These are phyloP conservation scores for Acmispon strigosus DNA, from an alignment of 306 rosid species.

Conservation along the genomic window DNA sequence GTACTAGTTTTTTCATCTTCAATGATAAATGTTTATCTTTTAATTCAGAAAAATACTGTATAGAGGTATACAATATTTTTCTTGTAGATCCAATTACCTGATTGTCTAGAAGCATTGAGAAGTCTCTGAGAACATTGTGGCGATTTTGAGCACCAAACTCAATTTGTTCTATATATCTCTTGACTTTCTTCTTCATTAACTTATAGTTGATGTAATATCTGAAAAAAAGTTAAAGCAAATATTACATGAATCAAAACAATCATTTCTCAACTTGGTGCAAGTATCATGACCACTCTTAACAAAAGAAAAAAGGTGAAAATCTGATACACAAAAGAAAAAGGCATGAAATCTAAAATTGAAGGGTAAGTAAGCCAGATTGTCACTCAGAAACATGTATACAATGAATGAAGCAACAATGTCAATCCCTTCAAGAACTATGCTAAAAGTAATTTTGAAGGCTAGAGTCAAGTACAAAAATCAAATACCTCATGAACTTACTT, in stretches of 20 bases:
- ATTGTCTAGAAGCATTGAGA: slow-evolving; percentile 60
- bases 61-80: neutral
- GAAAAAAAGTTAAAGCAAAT: slow-evolving; percentile 11
- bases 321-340: neutral
- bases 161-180: slow-evolving; percentile 52
- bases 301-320: neutral
- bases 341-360: neutral
- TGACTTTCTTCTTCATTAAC: slow-evolving; percentile 77
- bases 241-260: neutral
- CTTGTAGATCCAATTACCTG: slow-evolving; percentile 37
- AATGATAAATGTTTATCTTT: neutral
- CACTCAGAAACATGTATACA: no score
- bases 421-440: no score
- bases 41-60: neutral
- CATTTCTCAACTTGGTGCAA: neutral
- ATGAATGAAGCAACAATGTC: no score
- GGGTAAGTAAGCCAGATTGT: no score
- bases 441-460: no score
- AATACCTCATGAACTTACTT: no score
- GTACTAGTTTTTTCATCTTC: neutral
- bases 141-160: slow-evolving; percentile 56
- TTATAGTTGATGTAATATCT: slow-evolving; percentile 75
- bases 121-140: slow-evolving; percentile 61
- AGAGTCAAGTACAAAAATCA: no score
- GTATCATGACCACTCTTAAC: neutral